Conservation (phyloP, 108 stramenopile genomes). For the Cyclotella baltica region DNA sequence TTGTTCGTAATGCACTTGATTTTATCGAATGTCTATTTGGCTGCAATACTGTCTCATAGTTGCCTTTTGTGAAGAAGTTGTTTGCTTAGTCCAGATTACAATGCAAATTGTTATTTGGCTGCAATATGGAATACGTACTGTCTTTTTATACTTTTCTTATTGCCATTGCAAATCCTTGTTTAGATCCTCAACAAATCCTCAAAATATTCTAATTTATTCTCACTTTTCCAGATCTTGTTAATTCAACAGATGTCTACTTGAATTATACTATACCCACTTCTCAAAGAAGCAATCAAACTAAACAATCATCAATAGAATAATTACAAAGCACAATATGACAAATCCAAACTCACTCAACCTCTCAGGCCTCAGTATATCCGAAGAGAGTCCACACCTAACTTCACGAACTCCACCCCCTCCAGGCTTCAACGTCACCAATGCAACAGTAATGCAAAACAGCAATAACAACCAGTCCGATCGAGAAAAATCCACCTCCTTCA, state of each 20-base stretch:
- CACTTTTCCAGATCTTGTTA: neutral
- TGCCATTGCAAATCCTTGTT: no score
- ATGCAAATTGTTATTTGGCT: neutral
- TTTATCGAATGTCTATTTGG: no score
- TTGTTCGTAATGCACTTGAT: no score
- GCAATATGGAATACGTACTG: neutral
- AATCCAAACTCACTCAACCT: conserved; percentile 13
- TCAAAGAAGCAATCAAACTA: neutral
- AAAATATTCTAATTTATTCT: neutral
- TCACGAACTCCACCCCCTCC: conserved; percentile 43
- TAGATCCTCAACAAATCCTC: no score
- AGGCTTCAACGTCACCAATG: conserved; percentile 13
- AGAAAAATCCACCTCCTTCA: conserved; percentile 65
- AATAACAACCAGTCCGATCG: neutral
- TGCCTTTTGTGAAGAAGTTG: no score
- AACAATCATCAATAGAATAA: conserved; percentile 1
- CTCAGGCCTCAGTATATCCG: conserved; percentile 21
- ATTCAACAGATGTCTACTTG: neutral
- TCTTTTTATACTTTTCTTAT: neutral
- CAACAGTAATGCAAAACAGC: no score
- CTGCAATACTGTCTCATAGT: no score
- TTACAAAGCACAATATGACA: no score
- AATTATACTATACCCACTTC: neutral
- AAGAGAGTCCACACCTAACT: conserved; percentile 19
- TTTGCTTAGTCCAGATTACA: no score